A percentile compares a stretch with the other conserved stretches of the same genome.
These are phyloP conservation scores for Dendrostoma leiphaemia DNA, from an alignment of 2,329 filamentous ascomycete genomes.

Conservation along the genomic window DNA sequence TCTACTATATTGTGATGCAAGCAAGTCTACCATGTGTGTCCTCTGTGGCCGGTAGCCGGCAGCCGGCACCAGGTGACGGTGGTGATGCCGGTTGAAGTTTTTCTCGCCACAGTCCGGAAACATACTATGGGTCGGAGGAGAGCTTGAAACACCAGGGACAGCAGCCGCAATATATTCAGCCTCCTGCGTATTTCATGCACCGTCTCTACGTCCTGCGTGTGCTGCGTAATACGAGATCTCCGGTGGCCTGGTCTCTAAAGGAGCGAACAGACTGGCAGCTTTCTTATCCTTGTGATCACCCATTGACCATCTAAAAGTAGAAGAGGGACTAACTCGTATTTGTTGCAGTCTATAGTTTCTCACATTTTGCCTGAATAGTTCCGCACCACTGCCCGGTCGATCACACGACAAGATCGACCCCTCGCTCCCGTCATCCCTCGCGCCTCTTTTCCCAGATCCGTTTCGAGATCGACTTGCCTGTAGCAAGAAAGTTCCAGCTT, in stretches of 20 bases:
- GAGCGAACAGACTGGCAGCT: no score
- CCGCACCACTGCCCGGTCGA: background rate
- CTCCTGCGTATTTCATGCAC: conserved; percentile 4
- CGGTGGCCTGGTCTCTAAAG: no score
- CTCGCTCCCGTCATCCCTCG: background rate
- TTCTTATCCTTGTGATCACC: no score
- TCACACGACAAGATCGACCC: background rate
- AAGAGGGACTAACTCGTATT: no score
- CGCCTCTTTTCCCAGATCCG: background rate
- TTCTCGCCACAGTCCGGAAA: background rate
- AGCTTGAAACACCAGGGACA: conserved; percentile 2
- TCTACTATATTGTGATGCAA: no score
- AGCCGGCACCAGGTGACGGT: no score
- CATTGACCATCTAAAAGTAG: no score
- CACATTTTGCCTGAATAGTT: no score
- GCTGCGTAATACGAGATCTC: background rate
- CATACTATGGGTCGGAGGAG: background rate
- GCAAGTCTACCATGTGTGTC: no score
- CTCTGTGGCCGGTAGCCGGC: no score
- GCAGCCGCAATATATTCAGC: conserved; percentile 1
- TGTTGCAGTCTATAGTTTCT: no score
- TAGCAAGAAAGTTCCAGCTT: background rate
- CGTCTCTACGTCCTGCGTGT: background rate
- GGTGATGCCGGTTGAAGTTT: no score
- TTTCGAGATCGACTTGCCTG: conserved; percentile 2